These are phyloP conservation scores for Phytophthora hibernalis DNA, from an alignment of 352 stramenopile genomes.

Conservation along the genomic window DNA sequence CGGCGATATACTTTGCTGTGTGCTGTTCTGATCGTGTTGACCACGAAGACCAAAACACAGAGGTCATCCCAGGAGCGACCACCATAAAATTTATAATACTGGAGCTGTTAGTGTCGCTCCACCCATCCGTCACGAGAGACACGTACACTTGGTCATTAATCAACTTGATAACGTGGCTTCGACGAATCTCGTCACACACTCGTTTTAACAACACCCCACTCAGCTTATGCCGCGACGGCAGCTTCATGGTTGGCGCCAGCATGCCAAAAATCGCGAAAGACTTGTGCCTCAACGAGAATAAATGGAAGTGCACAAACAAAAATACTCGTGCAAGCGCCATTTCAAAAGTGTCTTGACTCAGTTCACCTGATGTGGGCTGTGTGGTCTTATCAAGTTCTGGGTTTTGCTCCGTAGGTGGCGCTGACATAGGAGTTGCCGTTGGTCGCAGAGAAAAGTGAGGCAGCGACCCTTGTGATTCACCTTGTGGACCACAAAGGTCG, in stretches of 20 bases:
- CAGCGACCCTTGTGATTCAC: too few species aligned
- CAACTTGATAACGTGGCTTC: constrained; percentile 1
- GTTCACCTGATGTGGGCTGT: not conserved
- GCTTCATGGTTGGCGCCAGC: not conserved
- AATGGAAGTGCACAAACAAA: constrained; percentile 4
- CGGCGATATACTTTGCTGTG: constrained; percentile 1
- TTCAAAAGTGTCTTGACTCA: not conserved
- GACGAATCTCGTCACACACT: not conserved
- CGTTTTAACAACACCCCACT: constrained; percentile 1
- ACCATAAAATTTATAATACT: constrained; percentile 11
- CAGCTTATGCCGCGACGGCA: constrained; percentile 3
- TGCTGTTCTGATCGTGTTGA: constrained; percentile 5
- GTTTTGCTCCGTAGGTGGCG: not conserved
- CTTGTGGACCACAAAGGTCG: too few species aligned
- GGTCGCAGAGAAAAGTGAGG: constrained; percentile 4
- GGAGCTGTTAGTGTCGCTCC: constrained; percentile 8
- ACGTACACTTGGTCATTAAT: constrained; percentile 1
- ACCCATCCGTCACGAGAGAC: constrained; percentile 9
- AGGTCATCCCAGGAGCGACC: not conserved
- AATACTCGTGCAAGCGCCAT: not conserved
- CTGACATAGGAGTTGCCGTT: not conserved
- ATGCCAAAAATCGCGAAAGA: constrained; percentile 6
- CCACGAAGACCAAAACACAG: constrained; percentile 6
- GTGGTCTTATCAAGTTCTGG: too few species aligned
- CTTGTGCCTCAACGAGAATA: not conserved